Evolutionary conservation across 2,329 filamentous ascomycete genomes (phyloP).

Genomic region (Drechslera avenae): DNA sequence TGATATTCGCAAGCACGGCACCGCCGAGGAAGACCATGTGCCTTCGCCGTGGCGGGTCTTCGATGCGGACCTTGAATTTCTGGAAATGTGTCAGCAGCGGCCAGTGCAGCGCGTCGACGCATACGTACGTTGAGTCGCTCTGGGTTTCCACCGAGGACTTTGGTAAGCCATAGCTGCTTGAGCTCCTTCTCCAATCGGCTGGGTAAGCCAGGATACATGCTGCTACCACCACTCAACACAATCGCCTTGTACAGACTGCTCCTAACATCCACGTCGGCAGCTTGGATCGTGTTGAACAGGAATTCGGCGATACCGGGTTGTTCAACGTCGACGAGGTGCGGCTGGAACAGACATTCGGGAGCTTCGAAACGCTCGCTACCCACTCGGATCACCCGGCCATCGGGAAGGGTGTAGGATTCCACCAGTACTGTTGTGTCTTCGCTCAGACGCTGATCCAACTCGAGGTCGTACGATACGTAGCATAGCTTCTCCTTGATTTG

Average conservation of each 20-base stretch:
- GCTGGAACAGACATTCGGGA: slow-evolving; percentile 97
- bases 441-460: slow-evolving; percentile 91
- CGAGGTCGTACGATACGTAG: slow-evolving; percentile 98
- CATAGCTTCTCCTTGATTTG: slow-evolving; percentile 99
- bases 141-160: slow-evolving; percentile 86
- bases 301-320: slow-evolving; percentile 97
- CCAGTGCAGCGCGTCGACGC: slow-evolving; percentile 6
- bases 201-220: slow-evolving; percentile 97
- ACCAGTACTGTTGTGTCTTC: slow-evolving; percentile 98
- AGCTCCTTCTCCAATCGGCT: slow-evolving; percentile 96
- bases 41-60: slow-evolving; percentile 91
- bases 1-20: slow-evolving; percentile 95
- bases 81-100: slow-evolving; percentile 41
- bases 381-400: slow-evolving; percentile 93
- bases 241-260: slow-evolving; percentile 96
- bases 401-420: slow-evolving; percentile 95
- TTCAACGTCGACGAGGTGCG: slow-evolving; percentile 95
- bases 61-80: slow-evolving; percentile 99
- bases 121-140: slow-evolving; percentile 75
- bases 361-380: slow-evolving; percentile 98
- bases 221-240: slow-evolving; percentile 92
- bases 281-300: slow-evolving; percentile 97
- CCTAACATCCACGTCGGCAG: slow-evolving; percentile 92
- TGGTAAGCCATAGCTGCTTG: slow-evolving; percentile 97
- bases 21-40: slow-evolving; percentile 99